Conservation (phyloP, 176 grass and related monocot genomes). For the Phoenix dactylifera region DNA sequence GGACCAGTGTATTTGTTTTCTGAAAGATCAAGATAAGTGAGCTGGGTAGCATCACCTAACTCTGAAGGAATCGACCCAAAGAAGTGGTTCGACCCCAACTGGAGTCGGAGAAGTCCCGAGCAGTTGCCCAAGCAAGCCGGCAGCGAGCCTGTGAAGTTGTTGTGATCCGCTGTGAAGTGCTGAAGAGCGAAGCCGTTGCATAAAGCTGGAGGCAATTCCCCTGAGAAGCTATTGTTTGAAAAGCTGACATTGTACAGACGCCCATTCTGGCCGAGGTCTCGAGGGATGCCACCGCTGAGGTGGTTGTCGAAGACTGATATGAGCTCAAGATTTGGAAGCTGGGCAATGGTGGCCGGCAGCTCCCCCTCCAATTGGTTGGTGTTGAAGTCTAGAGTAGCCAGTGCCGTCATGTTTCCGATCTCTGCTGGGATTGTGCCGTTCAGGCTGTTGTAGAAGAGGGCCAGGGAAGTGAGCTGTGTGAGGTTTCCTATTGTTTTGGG, state of each 20-base stretch:
- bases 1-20: constrained; percentile 35
- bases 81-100: constrained; percentile 40
- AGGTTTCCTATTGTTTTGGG: no score
- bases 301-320: no score
- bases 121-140: constrained; percentile 54
- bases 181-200: constrained; percentile 32
- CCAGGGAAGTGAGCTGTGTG: no score
- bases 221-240: constrained; percentile 43
- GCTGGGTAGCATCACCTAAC: constrained; percentile 14
- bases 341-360: no score
- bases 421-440: no score
- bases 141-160: constrained; percentile 36
- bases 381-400: no score
- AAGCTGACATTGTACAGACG: constrained; percentile 18
- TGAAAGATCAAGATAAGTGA: constrained; percentile 51
- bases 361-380: no score
- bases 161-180: constrained; percentile 21
- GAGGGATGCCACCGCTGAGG: no score
- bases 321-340: no score
- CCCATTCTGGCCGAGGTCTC: constrained; percentile 37
- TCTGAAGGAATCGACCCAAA: constrained; percentile 32
- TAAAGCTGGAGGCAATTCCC: constrained; percentile 38
- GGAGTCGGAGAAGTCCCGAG: constrained; percentile 26
- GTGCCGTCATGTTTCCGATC: no score
- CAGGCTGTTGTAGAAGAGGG: no score